Evolutionary conservation across 1,139 yeast species (phyloP).

Genomic region (Spathaspora sp.): DNA sequence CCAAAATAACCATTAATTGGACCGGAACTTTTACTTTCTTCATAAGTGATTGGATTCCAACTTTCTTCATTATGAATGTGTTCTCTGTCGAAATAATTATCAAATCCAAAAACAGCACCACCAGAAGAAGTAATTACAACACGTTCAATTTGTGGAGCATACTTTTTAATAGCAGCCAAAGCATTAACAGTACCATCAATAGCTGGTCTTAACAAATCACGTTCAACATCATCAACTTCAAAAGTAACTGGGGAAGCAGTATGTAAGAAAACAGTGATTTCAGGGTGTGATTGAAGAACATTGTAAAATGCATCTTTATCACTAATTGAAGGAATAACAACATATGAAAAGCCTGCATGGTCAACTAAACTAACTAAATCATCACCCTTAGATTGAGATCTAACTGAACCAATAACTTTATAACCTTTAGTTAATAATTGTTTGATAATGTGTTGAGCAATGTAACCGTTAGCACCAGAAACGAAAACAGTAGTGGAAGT

Average conservation of each 20-base stretch:
- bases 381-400: slow-evolving; percentile 32
- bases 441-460: slow-evolving; percentile 29
- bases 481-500: slow-evolving; percentile 24
- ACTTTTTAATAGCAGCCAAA: slow-evolving; percentile 24
- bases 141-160: slow-evolving; percentile 26
- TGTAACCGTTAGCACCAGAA: slow-evolving; percentile 39
- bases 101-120: slow-evolving; percentile 35
- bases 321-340: slow-evolving; percentile 26
- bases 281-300: slow-evolving; percentile 28
- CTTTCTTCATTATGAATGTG: slow-evolving; percentile 25
- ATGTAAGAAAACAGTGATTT: slow-evolving; percentile 27
- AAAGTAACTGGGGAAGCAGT: slow-evolving; percentile 33
- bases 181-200: slow-evolving; percentile 36
- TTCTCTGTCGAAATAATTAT: slow-evolving; percentile 19
- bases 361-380: slow-evolving; percentile 14
- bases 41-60: slow-evolving; percentile 42
- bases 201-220: slow-evolving; percentile 38
- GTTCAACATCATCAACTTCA: slow-evolving; percentile 34
- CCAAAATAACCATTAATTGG: slow-evolving; percentile 33
- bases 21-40: slow-evolving; percentile 24
- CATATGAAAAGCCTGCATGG: slow-evolving; percentile 22
- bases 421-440: slow-evolving; percentile 25
- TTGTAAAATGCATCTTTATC: slow-evolving; percentile 30
- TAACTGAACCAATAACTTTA: slow-evolving; percentile 34
- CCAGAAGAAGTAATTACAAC: slow-evolving; percentile 42